A percentile compares a stretch with the other conserved stretches of the same genome.
Evolutionary conservation across 257 asterid species (phyloP).

Genomic region (Ajuga chamaepitys): DNA sequence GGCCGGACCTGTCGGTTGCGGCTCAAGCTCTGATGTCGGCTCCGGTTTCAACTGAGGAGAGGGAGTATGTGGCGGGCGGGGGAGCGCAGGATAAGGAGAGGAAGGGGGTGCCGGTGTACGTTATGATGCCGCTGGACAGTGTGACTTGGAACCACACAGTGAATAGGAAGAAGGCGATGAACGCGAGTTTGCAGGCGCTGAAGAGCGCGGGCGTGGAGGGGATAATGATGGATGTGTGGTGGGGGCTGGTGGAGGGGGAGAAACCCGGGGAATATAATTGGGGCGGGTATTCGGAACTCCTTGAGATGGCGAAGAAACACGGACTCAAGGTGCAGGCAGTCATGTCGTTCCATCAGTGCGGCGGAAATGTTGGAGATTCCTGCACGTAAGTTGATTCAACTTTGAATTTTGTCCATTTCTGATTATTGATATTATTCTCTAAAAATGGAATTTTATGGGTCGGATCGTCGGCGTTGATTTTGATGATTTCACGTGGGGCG

Average conservation of each 20-base stretch:
- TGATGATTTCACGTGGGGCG: slow-evolving; percentile 17
- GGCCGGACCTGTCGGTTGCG: slow-evolving; percentile 64
- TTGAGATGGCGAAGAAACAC: slow-evolving; percentile 90
- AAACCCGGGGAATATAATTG: slow-evolving; percentile 73
- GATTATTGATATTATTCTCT: neutral
- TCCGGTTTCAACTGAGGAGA: slow-evolving; percentile 6
- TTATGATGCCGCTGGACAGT: slow-evolving; percentile 97
- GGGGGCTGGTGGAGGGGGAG: slow-evolving; percentile 92
- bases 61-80: slow-evolving; percentile 22
- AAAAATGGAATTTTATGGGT: neutral
- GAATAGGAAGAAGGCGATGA: slow-evolving; percentile 92
- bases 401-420: neutral
- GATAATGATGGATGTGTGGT: slow-evolving; percentile 99
- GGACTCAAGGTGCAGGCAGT: slow-evolving; percentile 96
- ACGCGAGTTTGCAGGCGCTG: slow-evolving; percentile 90
- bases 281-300: slow-evolving; percentile 80
- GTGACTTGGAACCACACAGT: slow-evolving; percentile 80
- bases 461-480: neutral
- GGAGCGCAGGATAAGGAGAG: slow-evolving; percentile 16
- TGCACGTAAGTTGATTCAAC: slow-evolving; percentile 55
- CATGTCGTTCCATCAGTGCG: slow-evolving; percentile 97
- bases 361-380: slow-evolving; percentile 96
- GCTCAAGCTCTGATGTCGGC: slow-evolving; percentile 68
- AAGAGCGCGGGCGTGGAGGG: slow-evolving; percentile 96
- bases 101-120: slow-evolving; percentile 84